Percentiles rank a stretch among this genome's conserved stretches.
Conservation (phyloP, 345 rosid genomes). For the Eucalyptus melliodora region DNA sequence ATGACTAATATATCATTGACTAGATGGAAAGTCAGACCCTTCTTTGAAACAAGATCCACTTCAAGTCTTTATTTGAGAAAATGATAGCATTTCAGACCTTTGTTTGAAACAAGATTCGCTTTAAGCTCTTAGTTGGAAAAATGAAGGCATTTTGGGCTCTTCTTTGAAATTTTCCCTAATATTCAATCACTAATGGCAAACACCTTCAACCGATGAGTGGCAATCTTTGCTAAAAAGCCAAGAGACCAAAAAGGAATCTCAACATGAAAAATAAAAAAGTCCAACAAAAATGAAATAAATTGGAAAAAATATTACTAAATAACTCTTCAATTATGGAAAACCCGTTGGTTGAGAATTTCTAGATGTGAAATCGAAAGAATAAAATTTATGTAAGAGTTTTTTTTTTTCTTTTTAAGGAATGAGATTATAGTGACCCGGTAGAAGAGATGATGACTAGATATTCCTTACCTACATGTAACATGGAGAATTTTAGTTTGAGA, state of each 20-base stretch:
- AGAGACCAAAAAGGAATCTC: background rate
- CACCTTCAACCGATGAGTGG: accelerated
- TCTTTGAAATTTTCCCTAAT: no score
- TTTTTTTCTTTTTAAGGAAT: no score
- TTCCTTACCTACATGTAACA: no score
- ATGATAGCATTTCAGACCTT: accelerated
- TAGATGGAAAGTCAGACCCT: accelerated
- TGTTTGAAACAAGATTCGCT: accelerated
- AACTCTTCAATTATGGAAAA: background rate
- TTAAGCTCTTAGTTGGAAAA: accelerated
- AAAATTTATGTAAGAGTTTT: no score
- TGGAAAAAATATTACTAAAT: background rate
- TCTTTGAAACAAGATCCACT: accelerated
- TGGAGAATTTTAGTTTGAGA: no score
- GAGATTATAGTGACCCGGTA: no score
- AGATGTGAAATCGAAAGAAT: no score
- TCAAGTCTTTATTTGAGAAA: accelerated
- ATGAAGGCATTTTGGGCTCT: accelerated
- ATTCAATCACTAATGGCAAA: no score
- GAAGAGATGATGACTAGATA: no score
- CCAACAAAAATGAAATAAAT: no score
- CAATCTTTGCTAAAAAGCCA: no score
- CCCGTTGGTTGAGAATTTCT: accelerated
- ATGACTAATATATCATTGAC: no score
- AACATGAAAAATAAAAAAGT: background rate